These are phyloP conservation scores for Forsythia viridissima DNA, from an alignment of 257 asterid species.

Conservation along the genomic window DNA sequence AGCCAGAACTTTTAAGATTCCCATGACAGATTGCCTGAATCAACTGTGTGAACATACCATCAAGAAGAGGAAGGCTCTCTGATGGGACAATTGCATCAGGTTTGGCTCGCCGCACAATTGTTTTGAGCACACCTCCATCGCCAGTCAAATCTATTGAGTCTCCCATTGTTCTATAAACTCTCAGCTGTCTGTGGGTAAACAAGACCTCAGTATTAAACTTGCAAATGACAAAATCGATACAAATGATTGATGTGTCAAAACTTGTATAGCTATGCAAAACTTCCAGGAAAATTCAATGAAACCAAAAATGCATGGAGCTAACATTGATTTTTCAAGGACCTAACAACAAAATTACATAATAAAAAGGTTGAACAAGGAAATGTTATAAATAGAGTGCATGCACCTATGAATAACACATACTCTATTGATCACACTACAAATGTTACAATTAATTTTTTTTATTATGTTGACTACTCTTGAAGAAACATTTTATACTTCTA, in stretches of 20 bases:
- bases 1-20: conserved; percentile 6
- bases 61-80: conserved; percentile 81
- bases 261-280: not conserved
- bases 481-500: not conserved
- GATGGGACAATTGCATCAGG: conserved; percentile 86
- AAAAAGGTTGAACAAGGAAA: not conserved
- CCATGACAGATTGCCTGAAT: not conserved
- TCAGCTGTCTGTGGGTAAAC: conserved; percentile 36
- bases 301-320: not conserved
- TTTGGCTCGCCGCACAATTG: conserved; percentile 65
- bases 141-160: conserved; percentile 81
- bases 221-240: not conserved
- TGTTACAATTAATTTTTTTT: not conserved
- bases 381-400: not conserved
- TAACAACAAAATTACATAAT: not conserved
- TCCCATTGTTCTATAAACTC: conserved; percentile 48
- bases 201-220: conserved; percentile 12
- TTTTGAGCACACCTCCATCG: conserved; percentile 94
- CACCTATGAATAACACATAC: not conserved
- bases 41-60: conserved; percentile 50
- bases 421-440: not conserved
- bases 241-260: not conserved
- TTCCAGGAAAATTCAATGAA: not conserved
- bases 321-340: not conserved
- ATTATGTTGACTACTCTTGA: not conserved